Evolutionary conservation across 2,329 filamentous ascomycete genomes (phyloP).

Genomic region (Fusarium buxicola): DNA sequence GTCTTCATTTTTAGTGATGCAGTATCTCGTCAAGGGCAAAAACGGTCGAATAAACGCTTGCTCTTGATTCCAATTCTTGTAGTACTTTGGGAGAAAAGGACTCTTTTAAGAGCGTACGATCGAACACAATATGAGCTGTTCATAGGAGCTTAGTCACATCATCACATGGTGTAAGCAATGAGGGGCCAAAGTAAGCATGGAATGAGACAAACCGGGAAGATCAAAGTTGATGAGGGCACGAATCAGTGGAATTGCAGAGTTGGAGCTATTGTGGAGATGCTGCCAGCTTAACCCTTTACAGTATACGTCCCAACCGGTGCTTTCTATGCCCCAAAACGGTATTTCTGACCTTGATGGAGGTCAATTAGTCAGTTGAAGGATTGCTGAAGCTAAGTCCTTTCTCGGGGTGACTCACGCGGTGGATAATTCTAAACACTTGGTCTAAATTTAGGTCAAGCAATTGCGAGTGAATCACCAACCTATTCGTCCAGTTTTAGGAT

Average conservation of each 20-base stretch:
- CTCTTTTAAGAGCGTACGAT: not conserved
- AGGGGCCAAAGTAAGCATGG: not conserved
- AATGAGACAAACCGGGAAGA: not conserved
- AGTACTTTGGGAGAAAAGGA: not conserved
- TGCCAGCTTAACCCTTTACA: constrained; percentile 1
- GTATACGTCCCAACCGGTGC: constrained; percentile 12
- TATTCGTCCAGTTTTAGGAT: too few relatives aligned
- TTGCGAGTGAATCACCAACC: too few relatives aligned
- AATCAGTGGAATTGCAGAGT: not conserved
- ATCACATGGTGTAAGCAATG: not conserved
- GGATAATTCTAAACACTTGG: too few relatives aligned
- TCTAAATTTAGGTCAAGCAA: too few relatives aligned
- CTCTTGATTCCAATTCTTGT: too few relatives aligned
- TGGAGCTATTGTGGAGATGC: not conserved
- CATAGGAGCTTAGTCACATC: not conserved
- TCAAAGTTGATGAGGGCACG: constrained; percentile 1
- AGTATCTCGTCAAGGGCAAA: not conserved
- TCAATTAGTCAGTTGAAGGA: too few relatives aligned
- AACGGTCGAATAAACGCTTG: too few relatives aligned
- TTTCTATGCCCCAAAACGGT: too few relatives aligned
- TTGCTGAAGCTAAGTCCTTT: too few relatives aligned
- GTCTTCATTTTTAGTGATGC: constrained; percentile 15
- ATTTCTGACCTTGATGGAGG: too few relatives aligned
- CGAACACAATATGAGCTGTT: not conserved
- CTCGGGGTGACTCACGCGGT: too few relatives aligned